Base-by-base conservation (phyloP, 768 basidiomycete genomes). In the Tricholoma hemisulphureum region DNA sequence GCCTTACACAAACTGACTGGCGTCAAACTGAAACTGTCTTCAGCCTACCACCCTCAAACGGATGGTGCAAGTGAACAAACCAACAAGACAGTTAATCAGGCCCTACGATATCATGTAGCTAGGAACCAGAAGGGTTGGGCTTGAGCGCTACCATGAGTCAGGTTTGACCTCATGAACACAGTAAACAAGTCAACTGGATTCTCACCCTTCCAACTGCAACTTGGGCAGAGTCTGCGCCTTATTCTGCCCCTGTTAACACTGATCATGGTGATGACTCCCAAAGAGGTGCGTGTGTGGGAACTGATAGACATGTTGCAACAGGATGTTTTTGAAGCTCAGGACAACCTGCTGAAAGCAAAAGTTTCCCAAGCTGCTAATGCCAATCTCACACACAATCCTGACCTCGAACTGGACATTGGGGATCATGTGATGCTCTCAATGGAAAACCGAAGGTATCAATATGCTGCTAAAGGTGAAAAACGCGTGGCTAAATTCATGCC, bases 131-230 rank as follows among this genome's bases (percentile, higher is more conserved):
- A 11, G 10, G 34, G 64, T 65, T 0, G 18, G 29, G 0, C 66
- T 0, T 16, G 28, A 0, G 61, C 66, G 0, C 57, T 77, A 0
- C 73, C 69, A 0, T 51, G 23, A 0, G 59, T 74, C 1, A 54
- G 63, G 1, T 77, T 77, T 51, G 29, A 68, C n/a, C 49, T 76
- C 0, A 78, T 77, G 71, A 71, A 67, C 41, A 65, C 67, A 0
- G 59, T 68, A 0, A 72, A 73, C 48, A 55, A 58, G 2, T 66
- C 69, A 0, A 74, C 74, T 0, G 70, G 71, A 0, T 73, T 67
- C 41, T 65, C 65, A 0, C 65, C 61, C 0, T 77, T 77, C 50
- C 69, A 74, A 29, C 63, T 76, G 0, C 53, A 63, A 6, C 14
- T 63, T 1, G 69, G 74, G 0, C 46, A 45, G 0, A 62, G 61